Conservation (phyloP, 257 asterid species). For the Petunia secreta region DNA sequence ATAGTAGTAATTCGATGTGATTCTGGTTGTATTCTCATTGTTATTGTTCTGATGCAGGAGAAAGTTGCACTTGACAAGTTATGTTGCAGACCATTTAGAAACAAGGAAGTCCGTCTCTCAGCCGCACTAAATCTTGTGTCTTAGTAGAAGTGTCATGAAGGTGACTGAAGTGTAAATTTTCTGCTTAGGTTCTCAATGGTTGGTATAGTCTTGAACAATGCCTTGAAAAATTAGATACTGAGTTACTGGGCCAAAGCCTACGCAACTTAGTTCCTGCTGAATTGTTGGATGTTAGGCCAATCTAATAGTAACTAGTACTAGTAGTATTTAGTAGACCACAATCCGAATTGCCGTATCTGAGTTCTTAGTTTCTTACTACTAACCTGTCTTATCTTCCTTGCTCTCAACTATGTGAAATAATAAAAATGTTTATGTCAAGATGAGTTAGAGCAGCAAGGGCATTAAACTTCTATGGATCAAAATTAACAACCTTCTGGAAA, state of each 20-base stretch:
- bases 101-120: no score
- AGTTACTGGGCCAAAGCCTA: neutral
- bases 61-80: conserved; percentile 49
- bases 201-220: neutral
- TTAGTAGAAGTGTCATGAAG: neutral
- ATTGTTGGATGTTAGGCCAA: neutral
- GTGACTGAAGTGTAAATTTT: no score
- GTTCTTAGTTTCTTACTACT: no score
- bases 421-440: no score
- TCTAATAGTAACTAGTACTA: neutral
- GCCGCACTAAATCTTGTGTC: neutral
- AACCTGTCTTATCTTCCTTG: no score
- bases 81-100: conserved; percentile 64
- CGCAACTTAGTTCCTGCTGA: neutral
- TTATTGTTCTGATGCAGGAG: conserved; percentile 42
- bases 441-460: no score
- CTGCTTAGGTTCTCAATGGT: neutral
- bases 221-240: neutral
- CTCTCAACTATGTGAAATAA: no score
- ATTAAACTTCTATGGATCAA: no score
- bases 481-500: no score
- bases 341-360: no score
- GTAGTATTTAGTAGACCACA: no score
- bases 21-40: neutral
- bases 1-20: neutral